A percentile compares a stretch with the other conserved stretches of the same genome.
These are phyloP conservation scores for Agastache rugosa DNA, from an alignment of 257 asterid genomes.

Conservation along the genomic window DNA sequence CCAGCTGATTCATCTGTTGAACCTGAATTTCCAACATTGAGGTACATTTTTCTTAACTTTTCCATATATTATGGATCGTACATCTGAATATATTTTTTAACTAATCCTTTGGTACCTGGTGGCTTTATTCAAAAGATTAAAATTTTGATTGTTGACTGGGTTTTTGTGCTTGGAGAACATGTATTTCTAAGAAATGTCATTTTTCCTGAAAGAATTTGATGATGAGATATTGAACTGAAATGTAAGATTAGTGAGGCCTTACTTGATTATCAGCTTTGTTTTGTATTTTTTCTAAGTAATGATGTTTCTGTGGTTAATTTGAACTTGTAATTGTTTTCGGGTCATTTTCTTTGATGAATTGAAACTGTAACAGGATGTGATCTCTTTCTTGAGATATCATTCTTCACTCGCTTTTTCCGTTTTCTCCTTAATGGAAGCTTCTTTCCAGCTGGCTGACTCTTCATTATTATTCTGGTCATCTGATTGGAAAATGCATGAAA, in stretches of 20 bases:
- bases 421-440: not conserved
- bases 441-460: conserved; percentile 19
- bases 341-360: not conserved
- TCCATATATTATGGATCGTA: not conserved
- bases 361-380: not conserved
- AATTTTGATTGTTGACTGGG: not conserved
- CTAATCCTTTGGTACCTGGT: conserved; percentile 8
- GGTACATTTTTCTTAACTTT: conserved; percentile 49
- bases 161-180: not conserved
- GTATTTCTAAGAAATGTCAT: not conserved
- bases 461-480: not conserved
- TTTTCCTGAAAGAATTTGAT: conserved; percentile 1
- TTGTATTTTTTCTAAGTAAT: not conserved
- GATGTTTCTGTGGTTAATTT: not conserved
- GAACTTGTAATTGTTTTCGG: not conserved
- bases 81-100: not conserved
- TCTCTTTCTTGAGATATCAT: conserved; percentile 8
- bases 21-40: conserved; percentile 91
- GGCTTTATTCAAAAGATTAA: not conserved
- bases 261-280: conserved; percentile 9
- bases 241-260: not conserved
- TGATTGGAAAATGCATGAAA: conserved; percentile 11
- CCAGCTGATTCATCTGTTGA: conserved; percentile 83
- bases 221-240: not conserved
- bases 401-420: not conserved